Percentiles rank a stretch among this genome's conserved stretches.
Conservation (phyloP, 139 green algal species). For the Chlorella ohadii region DNA sequence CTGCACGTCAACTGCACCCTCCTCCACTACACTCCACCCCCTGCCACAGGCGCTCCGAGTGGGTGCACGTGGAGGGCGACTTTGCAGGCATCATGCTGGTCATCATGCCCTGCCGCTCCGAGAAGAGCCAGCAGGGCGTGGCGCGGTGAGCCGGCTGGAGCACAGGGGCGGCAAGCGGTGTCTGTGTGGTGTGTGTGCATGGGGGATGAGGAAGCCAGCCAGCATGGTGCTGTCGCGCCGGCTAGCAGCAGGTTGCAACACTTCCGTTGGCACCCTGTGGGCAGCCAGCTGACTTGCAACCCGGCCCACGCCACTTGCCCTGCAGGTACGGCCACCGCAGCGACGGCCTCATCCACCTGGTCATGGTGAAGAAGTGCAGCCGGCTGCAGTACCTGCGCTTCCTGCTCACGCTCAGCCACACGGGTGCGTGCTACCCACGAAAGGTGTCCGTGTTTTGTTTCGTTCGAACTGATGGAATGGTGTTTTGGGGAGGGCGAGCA, state of each 20-base stretch:
- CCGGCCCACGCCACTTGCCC: background rate
- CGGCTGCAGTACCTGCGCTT: constrained; percentile 78
- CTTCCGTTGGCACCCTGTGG: no score
- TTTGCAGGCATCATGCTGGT: constrained; percentile 77
- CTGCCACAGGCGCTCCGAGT: constrained; percentile 14
- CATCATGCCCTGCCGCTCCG: constrained; percentile 75
- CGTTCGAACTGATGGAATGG: no score
- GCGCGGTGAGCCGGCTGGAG: constrained; percentile 37
- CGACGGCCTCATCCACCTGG: constrained; percentile 80
- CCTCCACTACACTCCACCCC: no score
- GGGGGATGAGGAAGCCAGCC: no score
- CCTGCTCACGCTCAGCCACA: constrained; percentile 63
- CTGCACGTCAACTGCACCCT: no score
- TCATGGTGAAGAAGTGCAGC: constrained; percentile 74
- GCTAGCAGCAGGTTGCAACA: no score
- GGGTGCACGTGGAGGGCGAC: constrained; percentile 56
- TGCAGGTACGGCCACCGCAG: constrained; percentile 68
- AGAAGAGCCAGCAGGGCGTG: constrained; percentile 77
- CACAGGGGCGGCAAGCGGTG: no score
- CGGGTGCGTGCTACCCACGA: background rate
- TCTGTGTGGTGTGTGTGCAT: no score
- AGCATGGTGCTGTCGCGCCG: no score
- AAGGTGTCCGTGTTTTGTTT: no score
- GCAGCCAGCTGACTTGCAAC: background rate
- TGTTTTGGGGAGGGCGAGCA: no score